Base-by-base conservation (phyloP, 2,329 filamentous ascomycete species). In the Stachybotrys echinatus region DNA sequence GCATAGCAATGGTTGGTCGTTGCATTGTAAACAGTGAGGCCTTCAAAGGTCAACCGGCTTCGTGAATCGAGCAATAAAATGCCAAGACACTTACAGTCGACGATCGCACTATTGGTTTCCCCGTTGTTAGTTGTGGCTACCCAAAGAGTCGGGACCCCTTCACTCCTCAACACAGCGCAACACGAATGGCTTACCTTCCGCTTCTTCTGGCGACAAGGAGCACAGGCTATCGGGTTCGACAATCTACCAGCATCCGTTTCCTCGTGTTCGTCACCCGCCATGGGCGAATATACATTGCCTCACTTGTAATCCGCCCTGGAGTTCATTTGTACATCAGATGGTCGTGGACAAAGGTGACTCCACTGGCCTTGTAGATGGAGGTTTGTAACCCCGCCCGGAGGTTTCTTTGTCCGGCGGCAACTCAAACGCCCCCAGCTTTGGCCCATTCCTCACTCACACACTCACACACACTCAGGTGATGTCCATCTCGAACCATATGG, bases 171-270 rank as follows among this genome's bases (percentile, higher is more conserved):
- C 8, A 23, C 18, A 31, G 23, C 10, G 23, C 19, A 50, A 20
- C n/a, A 17, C 14, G 14, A 14, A 10, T 2, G 34, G n/a, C 56
- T 54, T 44, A 67, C 65, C 55, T 61, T 64, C 44, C 65, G 62
- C 34, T 68, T 68, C 42, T 60, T 59, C 27, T 64, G 63, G 12
- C 65, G 60, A 45, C 65, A 68, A 27, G 60, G 53, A 22, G 62
- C 62, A 7, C 64, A 68, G 6, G 65, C 66, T 43, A 66, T 66
- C 4, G 64, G 61, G 37, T 64, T 64, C 23, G 62, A 37, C 38
- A 45, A 47, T 47, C 49, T 52, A 40, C 53, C 58, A 22, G 23
- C 40, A 27, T 53, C 51, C 23, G 48, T 46, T 5, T 55, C 53
- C 4, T 12, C 34, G 19, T 10, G 5, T 3, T 51, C 54, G 52